Conservation (phyloP, 192 early-diverging fungal species). For the Coemansia sp. region DNA sequence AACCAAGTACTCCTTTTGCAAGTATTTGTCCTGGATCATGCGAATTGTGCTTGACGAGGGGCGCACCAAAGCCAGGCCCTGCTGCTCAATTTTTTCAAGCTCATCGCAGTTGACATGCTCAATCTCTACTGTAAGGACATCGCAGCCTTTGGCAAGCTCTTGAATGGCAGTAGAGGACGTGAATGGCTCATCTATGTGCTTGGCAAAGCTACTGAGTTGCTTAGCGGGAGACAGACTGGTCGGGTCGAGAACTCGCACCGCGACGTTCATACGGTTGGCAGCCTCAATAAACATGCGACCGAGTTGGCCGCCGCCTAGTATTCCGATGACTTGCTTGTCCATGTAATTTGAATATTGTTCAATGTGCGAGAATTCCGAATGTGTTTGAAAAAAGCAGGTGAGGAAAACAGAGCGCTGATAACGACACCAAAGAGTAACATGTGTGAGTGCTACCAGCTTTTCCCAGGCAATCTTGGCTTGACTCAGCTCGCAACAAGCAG, state of each 20-base stretch:
- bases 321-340: constrained; percentile 48
- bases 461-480: not conserved
- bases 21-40: constrained; percentile 95
- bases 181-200: constrained; percentile 85
- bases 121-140: constrained; percentile 96
- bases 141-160: constrained; percentile 68
- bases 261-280: constrained; percentile 85
- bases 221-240: constrained; percentile 77
- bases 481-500: not conserved
- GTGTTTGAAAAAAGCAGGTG: not conserved
- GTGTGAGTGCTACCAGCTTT: not conserved
- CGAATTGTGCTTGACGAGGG: constrained; percentile 80
- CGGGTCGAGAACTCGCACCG: constrained; percentile 81
- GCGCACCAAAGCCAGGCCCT: constrained; percentile 65
- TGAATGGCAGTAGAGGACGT: constrained; percentile 73
- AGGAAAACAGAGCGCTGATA: not conserved
- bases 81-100: constrained; percentile 56
- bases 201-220: constrained; percentile 66
- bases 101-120: constrained; percentile 85
- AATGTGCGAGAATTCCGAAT: not conserved
- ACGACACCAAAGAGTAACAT: not conserved
- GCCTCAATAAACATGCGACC: constrained; percentile 98
- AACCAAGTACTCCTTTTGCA: constrained; percentile 81
- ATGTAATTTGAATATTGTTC: constrained; percentile 5
- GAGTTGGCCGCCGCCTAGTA: constrained; percentile 91